These are phyloP conservation scores for Phytopythium vexans DNA, from an alignment of 352 stramenopile species.

Conservation along the genomic window DNA sequence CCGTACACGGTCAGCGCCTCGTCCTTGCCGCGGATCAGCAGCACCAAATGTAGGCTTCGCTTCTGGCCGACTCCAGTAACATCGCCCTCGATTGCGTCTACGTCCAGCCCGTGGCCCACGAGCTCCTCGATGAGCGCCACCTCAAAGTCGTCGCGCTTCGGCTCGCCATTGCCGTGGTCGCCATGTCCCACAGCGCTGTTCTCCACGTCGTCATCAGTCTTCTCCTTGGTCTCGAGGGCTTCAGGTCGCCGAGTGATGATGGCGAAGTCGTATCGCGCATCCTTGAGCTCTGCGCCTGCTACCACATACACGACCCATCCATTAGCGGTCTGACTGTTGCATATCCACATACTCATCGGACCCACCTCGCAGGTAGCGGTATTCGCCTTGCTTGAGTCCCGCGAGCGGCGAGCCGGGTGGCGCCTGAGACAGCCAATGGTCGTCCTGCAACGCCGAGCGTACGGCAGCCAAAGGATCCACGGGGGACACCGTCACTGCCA, in stretches of 20 bases:
- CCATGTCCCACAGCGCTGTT: background rate
- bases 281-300: conserved; percentile 40
- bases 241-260: conserved; percentile 52
- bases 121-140: conserved; percentile 53
- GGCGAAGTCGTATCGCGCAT: conserved; percentile 64
- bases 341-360: background rate
- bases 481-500: conserved; percentile 28
- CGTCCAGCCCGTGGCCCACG: conserved; percentile 58
- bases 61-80: conserved; percentile 45
- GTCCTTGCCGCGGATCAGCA: conserved; percentile 68
- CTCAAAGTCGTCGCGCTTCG: conserved; percentile 17
- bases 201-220: background rate
- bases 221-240: conserved; percentile 4
- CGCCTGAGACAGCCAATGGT: conserved; percentile 51
- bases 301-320: background rate
- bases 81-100: conserved; percentile 71
- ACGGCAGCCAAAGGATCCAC: conserved; percentile 35
- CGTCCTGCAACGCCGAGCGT: conserved; percentile 52
- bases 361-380: conserved; percentile 51
- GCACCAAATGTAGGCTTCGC: conserved; percentile 67
- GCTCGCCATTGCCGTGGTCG: background rate
- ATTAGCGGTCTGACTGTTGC: background rate
- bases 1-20: conserved; percentile 60
- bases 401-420: conserved; percentile 28
- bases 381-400: conserved; percentile 33